Percentiles rank a stretch among this genome's conserved stretches.
phyloP scores from a whole-genome alignment of 371 early-diverging fungal genomes.

The Apophysomyces variabilis region DNA sequence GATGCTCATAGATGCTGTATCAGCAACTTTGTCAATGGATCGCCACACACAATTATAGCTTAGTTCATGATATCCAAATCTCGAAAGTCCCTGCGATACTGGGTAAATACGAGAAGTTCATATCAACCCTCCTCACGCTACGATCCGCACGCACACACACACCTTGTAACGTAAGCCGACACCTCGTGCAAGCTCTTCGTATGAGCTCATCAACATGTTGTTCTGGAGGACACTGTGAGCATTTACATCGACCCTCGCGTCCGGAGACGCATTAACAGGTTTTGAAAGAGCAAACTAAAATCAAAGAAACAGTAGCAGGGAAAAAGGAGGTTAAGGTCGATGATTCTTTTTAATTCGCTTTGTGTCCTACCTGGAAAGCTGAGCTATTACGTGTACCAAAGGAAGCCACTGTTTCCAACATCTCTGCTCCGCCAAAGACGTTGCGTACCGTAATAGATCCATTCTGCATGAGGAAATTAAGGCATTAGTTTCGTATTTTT shows the following conservation, averaged over 20 bases:
- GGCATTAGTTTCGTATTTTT: slow-evolving; percentile 58
- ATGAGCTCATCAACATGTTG: slow-evolving; percentile 42
- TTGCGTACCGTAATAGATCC: slow-evolving; percentile 75
- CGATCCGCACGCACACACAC: background rate
- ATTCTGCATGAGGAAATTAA: slow-evolving; percentile 33
- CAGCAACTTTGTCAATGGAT: slow-evolving; percentile 70
- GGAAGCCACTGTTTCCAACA: slow-evolving; percentile 68
- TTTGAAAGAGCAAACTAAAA: slow-evolving; percentile 42
- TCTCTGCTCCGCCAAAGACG: slow-evolving; percentile 85
- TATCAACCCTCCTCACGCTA: background rate
- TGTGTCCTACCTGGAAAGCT: slow-evolving; percentile 64
- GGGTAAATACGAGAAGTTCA: background rate
- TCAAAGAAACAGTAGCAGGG: background rate
- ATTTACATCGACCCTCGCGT: slow-evolving; percentile 46
- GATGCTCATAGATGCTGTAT: slow-evolving; percentile 81
- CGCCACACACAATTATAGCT: slow-evolving; percentile 80
- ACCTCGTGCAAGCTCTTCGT: slow-evolving; percentile 52
- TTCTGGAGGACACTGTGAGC: slow-evolving; percentile 54
- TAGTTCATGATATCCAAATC: slow-evolving; percentile 73
- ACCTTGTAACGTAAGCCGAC: slow-evolving; percentile 46
- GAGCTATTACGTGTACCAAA: slow-evolving; percentile 77
- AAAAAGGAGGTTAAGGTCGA: background rate
- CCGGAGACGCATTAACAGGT: slow-evolving; percentile 54
- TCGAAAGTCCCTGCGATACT: slow-evolving; percentile 42
- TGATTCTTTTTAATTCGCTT: background rate